Percentiles rank a stretch among this genome's conserved stretches.
These are phyloP conservation scores for Prasinococcaceae sp. DNA, from an alignment of 139 green algal genomes.

Conservation along the genomic window DNA sequence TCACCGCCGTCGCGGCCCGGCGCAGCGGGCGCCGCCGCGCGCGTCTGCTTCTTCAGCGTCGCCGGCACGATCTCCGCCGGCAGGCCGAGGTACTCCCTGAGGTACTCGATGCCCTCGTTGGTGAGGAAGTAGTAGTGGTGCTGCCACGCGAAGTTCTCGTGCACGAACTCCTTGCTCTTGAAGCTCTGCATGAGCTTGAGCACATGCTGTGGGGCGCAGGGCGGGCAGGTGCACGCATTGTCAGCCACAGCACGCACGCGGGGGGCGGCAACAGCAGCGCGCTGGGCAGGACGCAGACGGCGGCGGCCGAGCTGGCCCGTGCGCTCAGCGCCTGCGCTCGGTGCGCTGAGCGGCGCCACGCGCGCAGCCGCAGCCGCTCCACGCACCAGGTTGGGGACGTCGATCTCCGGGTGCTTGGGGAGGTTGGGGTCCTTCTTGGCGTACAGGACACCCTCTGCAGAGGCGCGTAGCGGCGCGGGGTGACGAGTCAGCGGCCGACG, in stretches of 20 bases:
- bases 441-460: conserved; percentile 90
- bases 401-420: conserved; percentile 80
- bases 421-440: conserved; percentile 99
- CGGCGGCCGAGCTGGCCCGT: too few species aligned
- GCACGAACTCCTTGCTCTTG: conserved; percentile 87
- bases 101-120: conserved; percentile 92
- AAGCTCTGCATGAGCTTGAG: conserved; percentile 98
- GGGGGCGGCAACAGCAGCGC: too few species aligned
- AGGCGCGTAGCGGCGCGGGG: background rate
- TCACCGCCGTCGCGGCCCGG: conserved; percentile 18
- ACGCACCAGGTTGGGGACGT: conserved; percentile 90
- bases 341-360: too few species aligned
- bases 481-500: background rate
- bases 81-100: conserved; percentile 96
- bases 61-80: conserved; percentile 61
- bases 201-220: conserved; percentile 33
- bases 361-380: too few species aligned
- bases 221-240: background rate
- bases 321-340: too few species aligned
- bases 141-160: conserved; percentile 90
- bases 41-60: conserved; percentile 78
- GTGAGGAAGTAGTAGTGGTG: conserved; percentile 99
- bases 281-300: too few species aligned
- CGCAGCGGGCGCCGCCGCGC: conserved; percentile 38
- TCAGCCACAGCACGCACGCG: too few species aligned